Conservation (phyloP, 2,329 filamentous ascomycete species). For the Cadophora luteo-olivacea region DNA sequence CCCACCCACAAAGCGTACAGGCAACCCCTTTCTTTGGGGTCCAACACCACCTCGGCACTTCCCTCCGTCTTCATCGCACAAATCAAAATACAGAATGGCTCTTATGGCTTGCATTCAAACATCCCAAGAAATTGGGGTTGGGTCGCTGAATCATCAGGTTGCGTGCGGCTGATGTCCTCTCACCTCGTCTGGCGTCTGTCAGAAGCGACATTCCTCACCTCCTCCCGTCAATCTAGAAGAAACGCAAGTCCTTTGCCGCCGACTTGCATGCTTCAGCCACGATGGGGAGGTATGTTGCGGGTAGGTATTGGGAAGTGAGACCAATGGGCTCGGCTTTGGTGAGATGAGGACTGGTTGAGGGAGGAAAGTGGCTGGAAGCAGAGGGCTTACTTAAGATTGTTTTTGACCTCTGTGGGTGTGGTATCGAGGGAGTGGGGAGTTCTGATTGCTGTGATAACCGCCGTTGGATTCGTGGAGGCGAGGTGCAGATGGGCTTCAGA, state of each 20-base stretch:
- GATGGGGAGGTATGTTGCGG: neutral
- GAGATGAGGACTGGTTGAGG: too few species aligned
- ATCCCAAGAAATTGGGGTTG: slow-evolving; percentile 4
- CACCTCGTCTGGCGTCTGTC: slow-evolving; percentile 8
- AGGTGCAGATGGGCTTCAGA: too few species aligned
- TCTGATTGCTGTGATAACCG: too few species aligned
- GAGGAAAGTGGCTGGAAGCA: neutral
- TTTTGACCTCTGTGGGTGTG: too few species aligned
- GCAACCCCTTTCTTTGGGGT: neutral
- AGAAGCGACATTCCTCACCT: neutral
- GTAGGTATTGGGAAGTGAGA: neutral
- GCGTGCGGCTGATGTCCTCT: neutral
- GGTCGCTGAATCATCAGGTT: slow-evolving; percentile 11
- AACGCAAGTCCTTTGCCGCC: neutral
- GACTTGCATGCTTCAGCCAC: slow-evolving; percentile 5
- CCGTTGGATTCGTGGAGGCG: too few species aligned
- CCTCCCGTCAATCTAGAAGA: neutral
- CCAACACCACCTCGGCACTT: neutral
- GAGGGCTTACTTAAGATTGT: neutral
- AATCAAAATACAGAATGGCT: neutral
- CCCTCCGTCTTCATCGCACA: neutral
- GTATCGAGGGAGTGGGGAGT: too few species aligned
- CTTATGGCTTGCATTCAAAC: neutral
- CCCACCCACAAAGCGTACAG: neutral
- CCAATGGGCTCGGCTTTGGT: neutral